Percentiles rank a stretch among this genome's conserved stretches.
These are phyloP conservation scores for Ophiostoma populinum DNA, from an alignment of 2,329 filamentous ascomycete species.

Conservation along the genomic window DNA sequence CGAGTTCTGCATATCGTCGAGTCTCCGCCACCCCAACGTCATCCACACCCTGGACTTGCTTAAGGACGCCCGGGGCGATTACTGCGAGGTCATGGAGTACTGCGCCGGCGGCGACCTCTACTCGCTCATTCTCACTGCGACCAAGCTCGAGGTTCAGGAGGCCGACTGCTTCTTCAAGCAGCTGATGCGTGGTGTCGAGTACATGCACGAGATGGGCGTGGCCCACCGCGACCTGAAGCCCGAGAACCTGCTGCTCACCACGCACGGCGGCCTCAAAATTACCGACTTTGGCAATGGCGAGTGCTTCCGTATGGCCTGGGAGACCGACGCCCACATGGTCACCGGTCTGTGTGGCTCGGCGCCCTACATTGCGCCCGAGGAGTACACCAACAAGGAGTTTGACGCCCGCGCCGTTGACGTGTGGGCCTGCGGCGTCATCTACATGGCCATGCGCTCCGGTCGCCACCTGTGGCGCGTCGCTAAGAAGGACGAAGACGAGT, in stretches of 20 bases:
- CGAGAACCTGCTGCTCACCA: constrained; percentile 87
- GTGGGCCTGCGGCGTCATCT: constrained; percentile 97
- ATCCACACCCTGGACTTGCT: constrained; percentile 94
- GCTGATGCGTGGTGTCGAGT: constrained; percentile 96
- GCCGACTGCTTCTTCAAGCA: constrained; percentile 99
- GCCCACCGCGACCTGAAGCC: constrained; percentile 94
- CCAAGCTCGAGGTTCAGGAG: constrained; percentile 80
- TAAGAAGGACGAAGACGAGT: constrained; percentile 92
- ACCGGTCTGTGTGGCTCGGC: constrained; percentile 91
- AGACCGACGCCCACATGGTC: constrained; percentile 96
- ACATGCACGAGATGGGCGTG: constrained; percentile 98
- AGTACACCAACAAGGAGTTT: constrained; percentile 90
- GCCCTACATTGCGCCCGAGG: constrained; percentile 92
- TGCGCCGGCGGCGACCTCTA: constrained; percentile 94
- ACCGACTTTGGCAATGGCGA: constrained; percentile 98
- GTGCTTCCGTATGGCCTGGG: constrained; percentile 99
- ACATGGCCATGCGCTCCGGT: constrained; percentile 98
- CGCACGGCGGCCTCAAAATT: constrained; percentile 84
- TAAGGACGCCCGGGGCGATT: constrained; percentile 91
- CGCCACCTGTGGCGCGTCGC: constrained; percentile 94
- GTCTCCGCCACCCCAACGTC: constrained; percentile 88
- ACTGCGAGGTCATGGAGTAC: constrained; percentile 99
- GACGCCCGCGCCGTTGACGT: constrained; percentile 95
- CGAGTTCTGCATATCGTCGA: constrained; percentile 97
- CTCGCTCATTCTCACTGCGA: constrained; percentile 76